Evolutionary conservation across 768 basidiomycete genomes (phyloP).

Genomic region (Rubroboletus pulcherrimus): DNA sequence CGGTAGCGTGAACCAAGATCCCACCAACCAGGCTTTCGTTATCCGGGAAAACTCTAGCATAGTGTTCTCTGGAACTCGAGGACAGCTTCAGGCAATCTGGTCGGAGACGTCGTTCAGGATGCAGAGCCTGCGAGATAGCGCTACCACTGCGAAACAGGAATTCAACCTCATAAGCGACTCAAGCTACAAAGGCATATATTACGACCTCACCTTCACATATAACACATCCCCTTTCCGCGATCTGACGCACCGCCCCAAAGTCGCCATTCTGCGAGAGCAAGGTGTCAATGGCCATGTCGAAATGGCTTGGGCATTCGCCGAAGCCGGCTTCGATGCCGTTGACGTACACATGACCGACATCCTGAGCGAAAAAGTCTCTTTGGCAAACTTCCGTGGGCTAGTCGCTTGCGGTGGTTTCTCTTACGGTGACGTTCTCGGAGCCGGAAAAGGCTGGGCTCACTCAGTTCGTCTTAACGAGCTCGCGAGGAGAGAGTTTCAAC

Average conservation of each 20-base stretch:
- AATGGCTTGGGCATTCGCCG: constrained; percentile 97
- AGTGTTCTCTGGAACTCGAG: constrained; percentile 66
- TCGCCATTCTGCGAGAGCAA: constrained; percentile 95
- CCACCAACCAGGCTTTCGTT: constrained; percentile 57
- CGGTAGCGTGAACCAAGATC: constrained; percentile 57
- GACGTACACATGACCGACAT: constrained; percentile 99
- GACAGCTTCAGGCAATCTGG: constrained; percentile 79
- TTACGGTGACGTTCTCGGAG: constrained; percentile 96
- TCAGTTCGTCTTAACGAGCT: constrained; percentile 82
- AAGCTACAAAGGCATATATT: constrained; percentile 60
- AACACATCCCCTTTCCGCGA: constrained; percentile 32
- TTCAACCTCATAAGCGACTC: constrained; percentile 68
- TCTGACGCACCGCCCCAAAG: constrained; percentile 65
- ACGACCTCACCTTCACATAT: constrained; percentile 61
- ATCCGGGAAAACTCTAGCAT: constrained; percentile 47
- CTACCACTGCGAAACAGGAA: constrained; percentile 74
- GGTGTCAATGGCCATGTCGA: constrained; percentile 98
- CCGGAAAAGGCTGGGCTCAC: constrained; percentile 97
- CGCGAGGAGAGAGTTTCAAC: constrained; percentile 72
- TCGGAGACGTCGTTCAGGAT: constrained; percentile 92
- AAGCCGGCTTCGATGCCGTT: constrained; percentile 90
- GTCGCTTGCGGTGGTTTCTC: constrained; percentile 99
- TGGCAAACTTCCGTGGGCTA: constrained; percentile 76
- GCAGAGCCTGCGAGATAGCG: constrained; percentile 86
- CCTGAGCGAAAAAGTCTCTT: constrained; percentile 60